A percentile compares a stretch with the other conserved stretches of the same genome.
These are phyloP conservation scores for Epichloe coenophiala DNA, from an alignment of 2,329 filamentous ascomycete genomes.

Conservation along the genomic window DNA sequence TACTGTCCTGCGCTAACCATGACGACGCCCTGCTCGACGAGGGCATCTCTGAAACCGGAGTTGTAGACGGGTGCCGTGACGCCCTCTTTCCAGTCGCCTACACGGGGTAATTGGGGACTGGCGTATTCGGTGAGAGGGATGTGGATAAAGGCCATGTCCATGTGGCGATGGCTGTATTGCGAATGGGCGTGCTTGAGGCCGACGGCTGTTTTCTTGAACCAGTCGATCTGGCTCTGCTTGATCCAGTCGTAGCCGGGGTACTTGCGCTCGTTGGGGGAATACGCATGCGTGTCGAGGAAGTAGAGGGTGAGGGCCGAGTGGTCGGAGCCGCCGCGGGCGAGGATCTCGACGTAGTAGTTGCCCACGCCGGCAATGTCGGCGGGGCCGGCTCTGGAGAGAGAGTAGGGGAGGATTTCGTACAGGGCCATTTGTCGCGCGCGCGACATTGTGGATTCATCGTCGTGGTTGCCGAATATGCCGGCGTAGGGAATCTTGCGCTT, in stretches of 20 bases:
- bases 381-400: conserved; percentile 72
- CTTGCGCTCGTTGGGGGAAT: conserved; percentile 82
- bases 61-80: conserved; percentile 85
- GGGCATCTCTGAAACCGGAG: conserved; percentile 79
- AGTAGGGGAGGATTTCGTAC: conserved; percentile 77
- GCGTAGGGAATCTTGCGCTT: conserved; percentile 85
- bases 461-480: conserved; percentile 93
- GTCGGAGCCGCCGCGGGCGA: conserved; percentile 63
- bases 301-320: conserved; percentile 94
- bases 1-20: conserved; percentile 87
- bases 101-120: conserved; percentile 42
- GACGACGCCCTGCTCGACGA: conserved; percentile 73
- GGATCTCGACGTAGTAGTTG: conserved; percentile 87
- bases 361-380: conserved; percentile 78
- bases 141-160: conserved; percentile 95
- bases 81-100: conserved; percentile 64
- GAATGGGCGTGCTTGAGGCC: conserved; percentile 63
- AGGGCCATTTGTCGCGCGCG: conserved; percentile 72
- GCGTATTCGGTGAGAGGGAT: conserved; percentile 89
- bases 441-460: conserved; percentile 75
- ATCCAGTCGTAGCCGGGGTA: conserved; percentile 97
- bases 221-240: conserved; percentile 84
- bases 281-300: conserved; percentile 82
- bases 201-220: conserved; percentile 74
- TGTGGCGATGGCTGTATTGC: conserved; percentile 81